phyloP scores from a whole-genome alignment of 495 filamentous ascomycete species.

The Tuber melanosporum region DNA sequence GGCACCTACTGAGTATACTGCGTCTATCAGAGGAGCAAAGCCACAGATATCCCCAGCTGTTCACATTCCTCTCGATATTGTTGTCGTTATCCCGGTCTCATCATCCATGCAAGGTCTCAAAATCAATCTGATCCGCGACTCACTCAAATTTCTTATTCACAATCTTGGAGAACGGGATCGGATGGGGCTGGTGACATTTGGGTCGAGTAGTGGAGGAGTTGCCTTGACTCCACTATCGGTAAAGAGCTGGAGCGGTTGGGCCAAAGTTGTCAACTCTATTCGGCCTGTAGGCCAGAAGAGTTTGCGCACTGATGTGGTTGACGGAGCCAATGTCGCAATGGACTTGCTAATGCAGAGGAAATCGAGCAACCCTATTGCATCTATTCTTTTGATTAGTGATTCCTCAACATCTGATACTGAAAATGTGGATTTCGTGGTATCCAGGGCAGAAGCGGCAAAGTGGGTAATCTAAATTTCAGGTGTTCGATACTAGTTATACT shows the following conservation, averaged over 20 bases:
- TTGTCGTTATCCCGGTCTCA: constrained; percentile 94
- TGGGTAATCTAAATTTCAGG: constrained; percentile 47
- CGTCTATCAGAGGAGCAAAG: constrained; percentile 49
- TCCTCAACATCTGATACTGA: constrained; percentile 95
- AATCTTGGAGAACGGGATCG: constrained; percentile 89
- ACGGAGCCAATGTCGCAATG: constrained; percentile 98
- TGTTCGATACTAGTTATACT: constrained; percentile 30
- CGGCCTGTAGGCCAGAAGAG: constrained; percentile 94
- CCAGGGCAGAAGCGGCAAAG: constrained; percentile 96
- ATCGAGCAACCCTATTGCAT: constrained; percentile 90
- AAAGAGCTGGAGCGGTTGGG: constrained; percentile 89
- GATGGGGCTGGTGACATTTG: constrained; percentile 97
- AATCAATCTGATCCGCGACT: constrained; percentile 89
- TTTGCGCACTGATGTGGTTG: constrained; percentile 91
- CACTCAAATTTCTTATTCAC: constrained; percentile 84
- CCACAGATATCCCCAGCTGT: constrained; percentile 56
- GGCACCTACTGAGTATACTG: constrained; percentile 74
- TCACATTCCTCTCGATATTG: constrained; percentile 90
- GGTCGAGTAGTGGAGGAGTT: constrained; percentile 86
- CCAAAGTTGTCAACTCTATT: constrained; percentile 77
- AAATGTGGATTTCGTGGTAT: constrained; percentile 96
- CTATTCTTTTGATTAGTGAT: constrained; percentile 95
- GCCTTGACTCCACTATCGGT: constrained; percentile 96
- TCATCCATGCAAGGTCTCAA: constrained; percentile 99
- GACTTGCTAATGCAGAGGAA: constrained; percentile 97